Evolutionary conservation across 1,284 basidiomycete genomes (phyloP), one percentile per base, ranked within the genome.

Genomic region (Fomitopsis pinicola): DNA sequence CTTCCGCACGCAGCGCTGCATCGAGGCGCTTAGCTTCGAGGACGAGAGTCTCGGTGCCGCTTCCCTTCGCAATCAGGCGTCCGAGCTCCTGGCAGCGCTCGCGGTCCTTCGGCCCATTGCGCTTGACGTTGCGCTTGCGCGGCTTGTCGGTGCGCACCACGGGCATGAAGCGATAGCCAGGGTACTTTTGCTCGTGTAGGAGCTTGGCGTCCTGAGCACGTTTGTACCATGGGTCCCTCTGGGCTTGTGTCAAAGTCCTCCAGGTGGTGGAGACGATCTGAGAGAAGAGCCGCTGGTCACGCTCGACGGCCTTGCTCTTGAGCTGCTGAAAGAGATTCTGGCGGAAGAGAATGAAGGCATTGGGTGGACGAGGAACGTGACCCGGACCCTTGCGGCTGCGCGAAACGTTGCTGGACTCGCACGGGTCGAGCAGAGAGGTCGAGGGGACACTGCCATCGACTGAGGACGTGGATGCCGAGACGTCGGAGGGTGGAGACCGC

Each of bases 321-420:
- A 80, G 72, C 65, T 82, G 76, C 40, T 75, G 73, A 40, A 80
- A 78, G 52, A 87, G 83, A 67, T 88, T 83, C 66, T 83, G 87
- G 36, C 93, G 84, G 74, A 91, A 95, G 67, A 94, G 82, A 66
- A 95, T 94, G 77, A 95, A 96, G 1, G 92, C 88, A 71, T 95
- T 95, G 22, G 87, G 82, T 0, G 94, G 92, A 3, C 94, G 86
- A 36, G 91, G 89, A 62, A 95, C 83, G 71, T 94, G 91, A 17
- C 76, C 78, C 5, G 69, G 64, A 7, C 59, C 54, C 61, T 66
- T 66, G 26, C 60, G 60, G 14, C 48, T 40, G 38, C 57, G 57
- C 35, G 42, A n/a, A 40, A 57, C 22, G 46, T 46, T 19, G 40
- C 36, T 28, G 57, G 22, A 17, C 2, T 14, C 19, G 17, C 42